phyloP scores from a whole-genome alignment of 768 basidiomycete genomes.

The Xanthoconium purpureum region DNA sequence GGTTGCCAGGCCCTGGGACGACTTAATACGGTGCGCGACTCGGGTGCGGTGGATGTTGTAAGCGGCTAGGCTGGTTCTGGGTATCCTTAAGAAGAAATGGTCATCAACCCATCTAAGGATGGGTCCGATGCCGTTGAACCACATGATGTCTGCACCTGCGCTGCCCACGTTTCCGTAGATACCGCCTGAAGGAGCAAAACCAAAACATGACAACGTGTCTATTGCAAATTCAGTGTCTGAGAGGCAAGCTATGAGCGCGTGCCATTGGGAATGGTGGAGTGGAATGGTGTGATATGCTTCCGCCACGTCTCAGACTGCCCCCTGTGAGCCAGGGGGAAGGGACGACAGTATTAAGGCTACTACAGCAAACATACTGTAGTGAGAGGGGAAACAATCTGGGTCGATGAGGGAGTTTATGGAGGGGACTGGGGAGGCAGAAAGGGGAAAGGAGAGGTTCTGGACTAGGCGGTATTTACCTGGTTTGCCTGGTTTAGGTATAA shows the following conservation, averaged over 20 bases:
- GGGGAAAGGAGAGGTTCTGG: conserved; percentile 33
- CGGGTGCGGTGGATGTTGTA: background rate
- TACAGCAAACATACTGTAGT: background rate
- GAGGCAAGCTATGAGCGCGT: background rate
- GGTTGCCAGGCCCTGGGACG: rapidly evolving
- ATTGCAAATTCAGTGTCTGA: background rate
- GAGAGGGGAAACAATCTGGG: conserved; percentile 1
- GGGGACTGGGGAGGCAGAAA: background rate
- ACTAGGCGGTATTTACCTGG: conserved; percentile 21
- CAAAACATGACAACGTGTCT: background rate
- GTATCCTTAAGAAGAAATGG: conserved; percentile 23
- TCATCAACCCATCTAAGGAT: conserved; percentile 30
- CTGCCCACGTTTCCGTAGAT: background rate
- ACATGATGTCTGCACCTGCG: background rate
- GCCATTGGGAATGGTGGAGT: background rate
- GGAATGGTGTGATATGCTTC: background rate
- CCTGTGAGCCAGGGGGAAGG: background rate
- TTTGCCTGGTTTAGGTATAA: conserved; percentile 30
- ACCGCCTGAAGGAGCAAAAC: background rate
- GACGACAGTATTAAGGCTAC: rapidly evolving
- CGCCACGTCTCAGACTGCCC: rapidly evolving
- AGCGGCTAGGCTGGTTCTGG: rapidly evolving
- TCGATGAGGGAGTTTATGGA: conserved; percentile 37
- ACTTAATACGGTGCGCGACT: rapidly evolving
- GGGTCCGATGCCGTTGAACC: conserved; percentile 18